Conservation (phyloP, 148 eudicot genomes). For the Silene uniflora region DNA sequence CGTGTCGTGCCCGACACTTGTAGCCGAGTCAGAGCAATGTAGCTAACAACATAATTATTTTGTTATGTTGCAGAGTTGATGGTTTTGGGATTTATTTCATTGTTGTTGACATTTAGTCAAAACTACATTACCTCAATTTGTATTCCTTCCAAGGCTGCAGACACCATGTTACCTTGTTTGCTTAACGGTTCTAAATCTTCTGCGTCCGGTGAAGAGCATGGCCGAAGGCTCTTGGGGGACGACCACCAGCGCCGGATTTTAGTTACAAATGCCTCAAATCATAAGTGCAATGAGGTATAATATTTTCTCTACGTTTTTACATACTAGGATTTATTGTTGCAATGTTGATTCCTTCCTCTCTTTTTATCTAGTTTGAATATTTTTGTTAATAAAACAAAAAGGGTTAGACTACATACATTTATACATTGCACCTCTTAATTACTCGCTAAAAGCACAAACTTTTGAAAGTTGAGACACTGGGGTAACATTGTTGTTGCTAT, state of each 20-base stretch:
- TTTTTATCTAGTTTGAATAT: too few species aligned
- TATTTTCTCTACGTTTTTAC: too few species aligned
- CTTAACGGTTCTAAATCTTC: neutral
- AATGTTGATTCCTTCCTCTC: too few species aligned
- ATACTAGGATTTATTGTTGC: neutral
- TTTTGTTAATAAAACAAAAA: too few species aligned
- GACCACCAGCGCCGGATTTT: conserved; percentile 39
- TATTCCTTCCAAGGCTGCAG: conserved; percentile 44
- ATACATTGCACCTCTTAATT: too few species aligned
- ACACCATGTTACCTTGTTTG: conserved; percentile 71
- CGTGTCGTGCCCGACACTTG: neutral
- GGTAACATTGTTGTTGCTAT: too few species aligned
- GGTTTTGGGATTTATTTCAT: conserved; percentile 88
- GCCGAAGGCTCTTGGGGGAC: conserved; percentile 43
- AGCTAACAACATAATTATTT: neutral
- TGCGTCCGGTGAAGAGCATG: conserved; percentile 10
- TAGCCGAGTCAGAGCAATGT: too few species aligned
- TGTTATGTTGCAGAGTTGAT: conserved; percentile 64
- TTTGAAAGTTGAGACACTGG: too few species aligned
- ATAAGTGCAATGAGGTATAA: conserved; percentile 50
- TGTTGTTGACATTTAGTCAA: conserved; percentile 78
- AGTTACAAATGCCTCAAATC: conserved; percentile 17
- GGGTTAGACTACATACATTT: too few species aligned
- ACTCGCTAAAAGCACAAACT: too few species aligned
- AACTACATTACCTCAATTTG: conserved; percentile 67